Base-by-base conservation (phyloP, 78 protist species). In the Dictyostelium capitatum region DNA sequence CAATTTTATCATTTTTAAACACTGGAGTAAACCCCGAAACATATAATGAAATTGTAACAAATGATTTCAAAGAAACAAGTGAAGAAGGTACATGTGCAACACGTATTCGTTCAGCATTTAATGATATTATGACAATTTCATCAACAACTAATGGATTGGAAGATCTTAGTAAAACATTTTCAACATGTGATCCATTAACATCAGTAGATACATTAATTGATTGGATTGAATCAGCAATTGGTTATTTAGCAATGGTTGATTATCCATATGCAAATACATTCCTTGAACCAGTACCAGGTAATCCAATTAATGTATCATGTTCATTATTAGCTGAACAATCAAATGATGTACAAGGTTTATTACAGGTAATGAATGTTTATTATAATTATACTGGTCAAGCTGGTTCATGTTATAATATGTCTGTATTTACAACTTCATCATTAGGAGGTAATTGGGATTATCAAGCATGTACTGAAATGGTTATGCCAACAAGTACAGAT, bases 391-490 rank as follows among this genome's bases (percentile, higher is more conserved):
- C 83, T n/a, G 96, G 95, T 12, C 51, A 65, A 25, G 93, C 67
- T 4, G 85, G 72, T 12, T 0, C 2, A 0, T 82, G 89, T 23
- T 72, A 80, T 41, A 83, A 87, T 17, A 47, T 30, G 9, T 41
- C 77, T 0, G 56, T 79, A 0, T 74, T 10, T 9, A 43, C 64
- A 0, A 65, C 80, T 17, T 50, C 56, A 4, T 74, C 62, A 15
- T 43, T 85, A 11, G 90, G 47, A 10, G 50, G 43, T 19, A 65
- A 46, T n/a, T 95, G 96, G 96, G 73, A 77, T n/a, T 89, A 84
- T 75, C 96, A 95, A 81, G 78, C 95, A 14, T 96, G 97, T 74
- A 96, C 95, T n/a, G 96, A 91, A 32, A 95, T 95, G 97, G 28
- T 92, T 11, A 51, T 95, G 79, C 97, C 96, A 14, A 25, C 59